These are phyloP conservation scores for Fusarium protoensiforme DNA, from an alignment of 2,329 filamentous ascomycete genomes.

Conservation along the genomic window DNA sequence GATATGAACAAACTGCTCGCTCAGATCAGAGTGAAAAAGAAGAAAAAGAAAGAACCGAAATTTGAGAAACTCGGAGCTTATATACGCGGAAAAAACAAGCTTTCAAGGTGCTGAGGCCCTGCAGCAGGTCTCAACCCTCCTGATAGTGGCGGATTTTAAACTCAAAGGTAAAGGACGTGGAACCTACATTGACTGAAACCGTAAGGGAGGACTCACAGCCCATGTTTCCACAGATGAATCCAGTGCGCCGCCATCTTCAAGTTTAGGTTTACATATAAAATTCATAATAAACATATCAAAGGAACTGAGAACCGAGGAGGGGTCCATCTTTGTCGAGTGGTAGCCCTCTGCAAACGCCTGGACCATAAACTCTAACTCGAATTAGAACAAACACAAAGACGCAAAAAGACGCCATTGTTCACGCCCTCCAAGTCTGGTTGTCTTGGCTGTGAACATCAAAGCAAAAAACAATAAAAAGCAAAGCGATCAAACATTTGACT, in stretches of 20 bases:
- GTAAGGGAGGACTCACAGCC: too few species aligned
- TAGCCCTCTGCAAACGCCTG: too few species aligned
- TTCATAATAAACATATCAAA: too few species aligned
- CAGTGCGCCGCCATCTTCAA: too few species aligned
- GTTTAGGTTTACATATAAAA: too few species aligned
- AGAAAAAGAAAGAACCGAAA: not conserved
- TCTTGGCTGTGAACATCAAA: not conserved
- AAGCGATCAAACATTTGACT: too few species aligned
- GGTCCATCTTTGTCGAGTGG: too few species aligned
- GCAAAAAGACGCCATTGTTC: not conserved
- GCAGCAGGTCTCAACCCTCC: not conserved
- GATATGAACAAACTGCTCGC: not conserved
- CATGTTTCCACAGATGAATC: too few species aligned
- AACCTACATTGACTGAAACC: too few species aligned
- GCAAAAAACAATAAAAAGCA: not conserved
- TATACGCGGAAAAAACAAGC: conserved; percentile 5
- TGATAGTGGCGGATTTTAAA: not conserved
- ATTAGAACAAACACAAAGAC: not conserved
- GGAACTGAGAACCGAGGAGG: too few species aligned
- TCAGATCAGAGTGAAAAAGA: not conserved
- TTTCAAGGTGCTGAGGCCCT: conserved; percentile 1
- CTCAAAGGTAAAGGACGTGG: not conserved
- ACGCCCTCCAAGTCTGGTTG: not conserved
- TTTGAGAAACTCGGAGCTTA: conserved; percentile 5
- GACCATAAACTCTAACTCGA: too few species aligned